These are phyloP conservation scores for Nemania sp. DNA, from an alignment of 2,329 filamentous ascomycete genomes.

Conservation along the genomic window DNA sequence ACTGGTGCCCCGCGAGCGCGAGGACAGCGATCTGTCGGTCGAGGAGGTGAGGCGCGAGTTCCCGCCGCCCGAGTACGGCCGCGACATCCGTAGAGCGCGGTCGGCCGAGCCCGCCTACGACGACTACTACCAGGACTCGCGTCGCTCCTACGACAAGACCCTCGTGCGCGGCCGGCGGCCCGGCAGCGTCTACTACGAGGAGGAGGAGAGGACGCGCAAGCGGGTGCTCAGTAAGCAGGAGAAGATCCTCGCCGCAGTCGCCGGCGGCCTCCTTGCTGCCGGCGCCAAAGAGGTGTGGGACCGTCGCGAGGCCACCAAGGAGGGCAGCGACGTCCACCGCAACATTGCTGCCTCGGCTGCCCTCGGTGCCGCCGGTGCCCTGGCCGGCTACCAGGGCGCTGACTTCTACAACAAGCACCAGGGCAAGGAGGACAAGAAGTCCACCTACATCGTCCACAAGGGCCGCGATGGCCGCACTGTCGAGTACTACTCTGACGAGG, in stretches of 20 bases:
- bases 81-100: slow-evolving; percentile 62
- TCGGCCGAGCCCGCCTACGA: slow-evolving; percentile 65
- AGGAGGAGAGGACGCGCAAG: slow-evolving; percentile 57
- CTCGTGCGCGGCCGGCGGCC: slow-evolving; percentile 49
- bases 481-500: slow-evolving; percentile 63
- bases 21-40: slow-evolving; percentile 74
- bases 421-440: slow-evolving; percentile 57
- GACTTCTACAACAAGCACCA: slow-evolving; percentile 65
- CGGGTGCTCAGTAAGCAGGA: slow-evolving; percentile 64
- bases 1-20: slow-evolving; percentile 62
- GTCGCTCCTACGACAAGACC: slow-evolving; percentile 31
- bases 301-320: slow-evolving; percentile 59
- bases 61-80: slow-evolving; percentile 66
- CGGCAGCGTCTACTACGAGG: slow-evolving; percentile 57
- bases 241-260: slow-evolving; percentile 68
- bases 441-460: slow-evolving; percentile 56
- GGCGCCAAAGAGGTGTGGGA: slow-evolving; percentile 69
- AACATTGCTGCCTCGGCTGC: slow-evolving; percentile 63
- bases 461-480: slow-evolving; percentile 55
- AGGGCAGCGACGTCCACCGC: slow-evolving; percentile 54
- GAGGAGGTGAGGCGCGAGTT: slow-evolving; percentile 87
- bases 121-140: slow-evolving; percentile 61
- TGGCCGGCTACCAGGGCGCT: slow-evolving; percentile 66
- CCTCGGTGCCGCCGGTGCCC: slow-evolving; percentile 64
- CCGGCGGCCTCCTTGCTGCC: slow-evolving; percentile 65